Conservation (phyloP, 495 filamentous ascomycete genomes). For the Hyaloscypha hepaticicola region DNA sequence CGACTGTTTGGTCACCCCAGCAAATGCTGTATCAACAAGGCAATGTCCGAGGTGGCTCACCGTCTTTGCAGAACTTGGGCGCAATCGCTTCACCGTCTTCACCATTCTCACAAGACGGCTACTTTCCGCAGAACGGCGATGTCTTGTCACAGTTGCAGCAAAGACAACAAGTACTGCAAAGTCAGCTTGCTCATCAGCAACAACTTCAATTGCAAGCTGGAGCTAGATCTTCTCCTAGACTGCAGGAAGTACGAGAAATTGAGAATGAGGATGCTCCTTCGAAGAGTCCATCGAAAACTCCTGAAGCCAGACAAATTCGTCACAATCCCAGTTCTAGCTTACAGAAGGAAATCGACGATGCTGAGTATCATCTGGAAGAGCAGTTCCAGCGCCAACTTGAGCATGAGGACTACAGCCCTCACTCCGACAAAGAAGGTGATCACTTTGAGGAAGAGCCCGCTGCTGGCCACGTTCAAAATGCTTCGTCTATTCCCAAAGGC, state of each 20-base stretch:
- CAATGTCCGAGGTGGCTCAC: slow-evolving; percentile 54
- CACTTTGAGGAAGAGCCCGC: slow-evolving; percentile 26
- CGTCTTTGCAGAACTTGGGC: slow-evolving; percentile 49
- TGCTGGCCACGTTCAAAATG: slow-evolving; percentile 32
- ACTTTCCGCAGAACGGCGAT: slow-evolving; percentile 29
- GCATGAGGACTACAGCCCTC: slow-evolving; percentile 60
- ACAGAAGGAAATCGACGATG: slow-evolving; percentile 81
- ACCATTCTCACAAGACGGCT: slow-evolving; percentile 50
- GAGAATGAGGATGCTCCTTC: slow-evolving; percentile 50
- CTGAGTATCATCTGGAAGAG: slow-evolving; percentile 79
- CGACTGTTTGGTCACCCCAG: slow-evolving; percentile 55
- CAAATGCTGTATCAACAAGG: slow-evolving; percentile 52
- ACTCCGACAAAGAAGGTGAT: slow-evolving; percentile 41
- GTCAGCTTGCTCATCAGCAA: slow-evolving; percentile 53
- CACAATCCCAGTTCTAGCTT: slow-evolving; percentile 41
- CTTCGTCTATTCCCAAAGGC: slow-evolving; percentile 44
- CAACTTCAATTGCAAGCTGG: slow-evolving; percentile 49
- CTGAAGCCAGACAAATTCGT: slow-evolving; percentile 39
- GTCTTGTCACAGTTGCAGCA: slow-evolving; percentile 45
- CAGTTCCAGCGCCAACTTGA: slow-evolving; percentile 70
- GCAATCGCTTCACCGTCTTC: slow-evolving; percentile 50
- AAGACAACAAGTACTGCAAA: slow-evolving; percentile 59
- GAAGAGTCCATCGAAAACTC: slow-evolving; percentile 48
- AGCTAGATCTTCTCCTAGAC: slow-evolving; percentile 53
- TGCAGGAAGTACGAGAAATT: slow-evolving; percentile 52